A percentile compares a stretch with the other conserved stretches of the same genome.
phyloP scores from a whole-genome alignment of 2,329 filamentous ascomycete species.

The Diaporthe capsici region DNA sequence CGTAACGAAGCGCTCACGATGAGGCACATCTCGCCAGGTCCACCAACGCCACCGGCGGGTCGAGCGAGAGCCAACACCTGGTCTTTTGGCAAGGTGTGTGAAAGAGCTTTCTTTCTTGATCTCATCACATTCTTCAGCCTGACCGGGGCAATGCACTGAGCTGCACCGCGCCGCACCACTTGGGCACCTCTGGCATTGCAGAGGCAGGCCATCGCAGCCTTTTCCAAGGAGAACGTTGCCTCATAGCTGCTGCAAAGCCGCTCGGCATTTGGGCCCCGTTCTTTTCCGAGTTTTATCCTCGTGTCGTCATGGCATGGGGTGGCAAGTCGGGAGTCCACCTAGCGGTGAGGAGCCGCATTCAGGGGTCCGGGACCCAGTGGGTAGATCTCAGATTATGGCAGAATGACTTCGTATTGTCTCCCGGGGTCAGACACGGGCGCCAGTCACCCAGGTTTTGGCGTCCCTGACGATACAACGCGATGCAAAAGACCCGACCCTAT shows the following conservation, averaged over 20 bases:
- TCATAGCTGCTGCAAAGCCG: background rate
- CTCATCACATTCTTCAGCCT: background rate
- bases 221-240: background rate
- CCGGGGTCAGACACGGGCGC: conserved; percentile 35
- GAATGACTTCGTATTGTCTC: conserved; percentile 28
- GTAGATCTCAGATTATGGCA: conserved; percentile 33
- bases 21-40: conserved; percentile 41
- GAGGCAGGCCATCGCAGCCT: background rate
- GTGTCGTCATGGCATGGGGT: conserved; percentile 27
- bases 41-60: conserved; percentile 32
- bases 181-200: background rate
- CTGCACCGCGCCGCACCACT: background rate
- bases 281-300: conserved; percentile 24
- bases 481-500: background rate
- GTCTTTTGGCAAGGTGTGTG: conserved; percentile 41
- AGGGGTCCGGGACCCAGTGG: conserved; percentile 37
- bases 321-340: conserved; percentile 31
- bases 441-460: conserved; percentile 37
- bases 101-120: conserved; percentile 9
- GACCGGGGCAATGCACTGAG: background rate
- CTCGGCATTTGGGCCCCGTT: background rate
- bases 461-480: conserved; percentile 9
- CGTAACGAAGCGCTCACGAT: conserved; percentile 27
- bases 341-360: conserved; percentile 33
- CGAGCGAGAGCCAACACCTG: conserved; percentile 40